Conservation (phyloP, 2,329 filamentous ascomycete species). For the Diaporthe longicolla region DNA sequence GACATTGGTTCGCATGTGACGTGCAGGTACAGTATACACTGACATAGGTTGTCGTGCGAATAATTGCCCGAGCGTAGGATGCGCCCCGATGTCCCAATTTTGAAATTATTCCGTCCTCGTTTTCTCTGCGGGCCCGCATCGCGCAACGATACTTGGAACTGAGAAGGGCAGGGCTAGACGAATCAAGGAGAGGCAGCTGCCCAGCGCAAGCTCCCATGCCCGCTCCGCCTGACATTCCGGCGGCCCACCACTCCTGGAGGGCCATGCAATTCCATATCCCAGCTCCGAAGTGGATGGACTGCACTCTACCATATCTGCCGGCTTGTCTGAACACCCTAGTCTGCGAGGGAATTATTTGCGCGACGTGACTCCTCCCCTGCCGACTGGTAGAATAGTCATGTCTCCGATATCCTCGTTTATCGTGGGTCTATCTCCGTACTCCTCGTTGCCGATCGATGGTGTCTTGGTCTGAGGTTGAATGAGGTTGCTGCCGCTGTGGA, state of each 20-base stretch:
- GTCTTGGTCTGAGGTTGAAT: constrained; percentile 32
- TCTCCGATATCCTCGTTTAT: constrained; percentile 19
- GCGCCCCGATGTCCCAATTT: neutral
- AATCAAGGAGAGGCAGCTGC: neutral
- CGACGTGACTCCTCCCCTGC: constrained; percentile 10
- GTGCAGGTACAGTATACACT: constrained; percentile 15
- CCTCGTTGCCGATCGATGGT: constrained; percentile 24
- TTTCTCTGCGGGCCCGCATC: neutral
- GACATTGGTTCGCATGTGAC: constrained; percentile 28
- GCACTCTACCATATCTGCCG: constrained; percentile 5
- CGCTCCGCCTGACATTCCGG: constrained; percentile 15
- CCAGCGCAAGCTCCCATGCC: constrained; percentile 17
- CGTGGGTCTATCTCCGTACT: constrained; percentile 22
- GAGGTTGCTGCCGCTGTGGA: constrained; percentile 33
- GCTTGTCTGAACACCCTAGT: neutral
- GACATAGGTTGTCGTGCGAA: constrained; percentile 1
- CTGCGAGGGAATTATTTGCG: constrained; percentile 27
- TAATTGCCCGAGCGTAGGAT: constrained; percentile 21
- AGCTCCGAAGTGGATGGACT: constrained; percentile 10
- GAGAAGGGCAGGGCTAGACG: neutral
- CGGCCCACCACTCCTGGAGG: constrained; percentile 27
- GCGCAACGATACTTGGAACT: neutral
- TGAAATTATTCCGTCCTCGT: constrained; percentile 1
- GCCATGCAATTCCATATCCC: no score
- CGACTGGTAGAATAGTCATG: constrained; percentile 21